Evolutionary conservation across 768 basidiomycete species (phyloP).

Genomic region (Lepiota subincarnata): DNA sequence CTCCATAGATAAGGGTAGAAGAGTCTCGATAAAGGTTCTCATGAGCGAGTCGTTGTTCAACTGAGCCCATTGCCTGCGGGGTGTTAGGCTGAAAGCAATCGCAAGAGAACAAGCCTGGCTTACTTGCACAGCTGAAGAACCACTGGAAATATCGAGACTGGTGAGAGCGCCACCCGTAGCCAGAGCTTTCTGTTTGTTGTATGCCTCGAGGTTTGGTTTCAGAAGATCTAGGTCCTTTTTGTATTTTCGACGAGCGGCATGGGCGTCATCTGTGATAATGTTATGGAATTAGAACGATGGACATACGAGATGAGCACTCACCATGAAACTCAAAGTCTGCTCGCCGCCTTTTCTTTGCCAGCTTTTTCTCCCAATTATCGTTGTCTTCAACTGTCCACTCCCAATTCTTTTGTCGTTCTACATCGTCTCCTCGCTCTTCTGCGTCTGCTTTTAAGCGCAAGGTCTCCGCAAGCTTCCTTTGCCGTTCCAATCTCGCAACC

Average conservation of each 20-base stretch:
- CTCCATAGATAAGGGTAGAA: conserved; percentile 89
- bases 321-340: conserved; percentile 92
- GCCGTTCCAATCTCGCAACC: conserved; percentile 77
- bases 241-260: conserved; percentile 84
- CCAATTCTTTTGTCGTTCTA: conserved; percentile 91
- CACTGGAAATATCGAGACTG: conserved; percentile 48
- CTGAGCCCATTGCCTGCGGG: neutral
- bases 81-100: conserved; percentile 23
- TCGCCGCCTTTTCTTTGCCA: conserved; percentile 74
- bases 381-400: conserved; percentile 95
- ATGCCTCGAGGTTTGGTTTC: conserved; percentile 82
- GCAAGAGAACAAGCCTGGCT: conserved; percentile 7
- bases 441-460: conserved; percentile 84
- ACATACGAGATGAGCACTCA: conserved; percentile 33
- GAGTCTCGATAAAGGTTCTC: conserved; percentile 92
- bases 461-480: conserved; percentile 85
- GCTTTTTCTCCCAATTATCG: conserved; percentile 93
- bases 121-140: conserved; percentile 31
- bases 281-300: conserved; percentile 1
- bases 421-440: conserved; percentile 87
- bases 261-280: conserved; percentile 67
- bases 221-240: conserved; percentile 88
- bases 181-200: conserved; percentile 86
- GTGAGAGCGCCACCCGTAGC: conserved; percentile 78
- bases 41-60: conserved; percentile 61